phyloP scores from a whole-genome alignment of 495 filamentous ascomycete genomes.

The Choiromyces venosus region DNA sequence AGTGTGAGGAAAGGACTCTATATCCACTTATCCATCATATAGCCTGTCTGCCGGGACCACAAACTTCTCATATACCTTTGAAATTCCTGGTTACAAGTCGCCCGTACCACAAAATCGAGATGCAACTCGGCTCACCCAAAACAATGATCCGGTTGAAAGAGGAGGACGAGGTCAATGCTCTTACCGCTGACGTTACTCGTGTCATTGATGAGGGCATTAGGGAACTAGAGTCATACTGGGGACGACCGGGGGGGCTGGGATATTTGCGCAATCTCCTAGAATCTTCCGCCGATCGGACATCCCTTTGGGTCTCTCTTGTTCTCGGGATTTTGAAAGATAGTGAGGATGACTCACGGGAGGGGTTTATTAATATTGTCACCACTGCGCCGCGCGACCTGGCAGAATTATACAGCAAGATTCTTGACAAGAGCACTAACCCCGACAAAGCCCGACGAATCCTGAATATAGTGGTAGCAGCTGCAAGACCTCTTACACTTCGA shows the following conservation, averaged over 20 bases:
- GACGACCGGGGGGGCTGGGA: slow-evolving; percentile 14
- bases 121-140: slow-evolving; percentile 24
- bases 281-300: slow-evolving; percentile 43
- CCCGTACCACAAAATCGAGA: slow-evolving; percentile 45
- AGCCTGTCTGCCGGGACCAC: slow-evolving; percentile 2
- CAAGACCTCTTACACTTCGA: slow-evolving; percentile 42
- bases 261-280: slow-evolving; percentile 32
- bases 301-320: slow-evolving; percentile 44
- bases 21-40: slow-evolving; percentile 24
- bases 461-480: slow-evolving; percentile 44
- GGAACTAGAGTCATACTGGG: slow-evolving; percentile 28
- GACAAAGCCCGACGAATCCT: slow-evolving; percentile 40
- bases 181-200: slow-evolving; percentile 44
- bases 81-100: slow-evolving; percentile 49
- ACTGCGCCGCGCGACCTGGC: slow-evolving; percentile 36
- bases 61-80: slow-evolving; percentile 21
- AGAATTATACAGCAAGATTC: slow-evolving; percentile 41
- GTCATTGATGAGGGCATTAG: slow-evolving; percentile 42
- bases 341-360: slow-evolving; percentile 3
- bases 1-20: slow-evolving; percentile 42
- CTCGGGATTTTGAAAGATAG: slow-evolving; percentile 14
- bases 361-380: slow-evolving; percentile 33
- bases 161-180: slow-evolving; percentile 43
- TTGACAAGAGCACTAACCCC: slow-evolving; percentile 31
- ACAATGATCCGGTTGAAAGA: slow-evolving; percentile 42